Evolutionary conservation across 1,139 yeast species (phyloP).

Genomic region (Magnusiomyces tetraspermus): DNA sequence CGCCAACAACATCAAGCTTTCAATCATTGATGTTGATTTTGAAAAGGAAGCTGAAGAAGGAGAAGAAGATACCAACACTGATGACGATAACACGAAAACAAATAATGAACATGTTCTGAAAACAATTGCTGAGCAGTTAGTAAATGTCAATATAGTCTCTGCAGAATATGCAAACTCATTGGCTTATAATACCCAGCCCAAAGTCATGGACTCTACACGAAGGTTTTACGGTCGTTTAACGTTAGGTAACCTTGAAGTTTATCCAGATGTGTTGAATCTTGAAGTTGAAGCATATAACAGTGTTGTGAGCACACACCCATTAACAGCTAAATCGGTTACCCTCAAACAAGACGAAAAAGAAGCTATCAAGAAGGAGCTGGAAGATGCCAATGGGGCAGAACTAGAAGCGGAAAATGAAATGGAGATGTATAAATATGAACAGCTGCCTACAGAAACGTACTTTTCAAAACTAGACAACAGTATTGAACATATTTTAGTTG

Average conservation of each 20-base stretch:
- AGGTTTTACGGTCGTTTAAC: conserved; percentile 36
- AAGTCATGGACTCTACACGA: conserved; percentile 35
- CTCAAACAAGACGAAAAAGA: conserved; percentile 15
- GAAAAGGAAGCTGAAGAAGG: background rate
- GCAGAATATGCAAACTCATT: conserved; percentile 18
- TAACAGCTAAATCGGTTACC: conserved; percentile 30
- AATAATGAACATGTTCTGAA: conserved; percentile 11
- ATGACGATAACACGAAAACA: conserved; percentile 8
- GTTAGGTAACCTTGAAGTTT: conserved; percentile 31
- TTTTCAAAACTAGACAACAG: background rate
- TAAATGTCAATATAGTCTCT: conserved; percentile 22
- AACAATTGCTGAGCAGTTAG: conserved; percentile 6
- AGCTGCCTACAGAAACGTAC: no score
- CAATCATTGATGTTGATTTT: background rate
- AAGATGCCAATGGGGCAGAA: conserved; percentile 23
- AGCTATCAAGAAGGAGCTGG: background rate
- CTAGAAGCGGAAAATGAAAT: no score
- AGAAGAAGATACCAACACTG: background rate
- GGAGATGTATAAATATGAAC: background rate
- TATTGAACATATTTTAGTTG: conserved; percentile 10
- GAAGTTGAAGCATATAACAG: conserved; percentile 61
- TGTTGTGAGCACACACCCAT: conserved; percentile 39
- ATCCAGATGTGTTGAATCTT: conserved; percentile 17
- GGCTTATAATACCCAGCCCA: conserved; percentile 27
- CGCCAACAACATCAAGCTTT: background rate